A percentile compares a stretch with the other conserved stretches of the same genome.
Conservation (phyloP, 192 early-diverging fungal genomes). For the Lobosporangium transversale region DNA sequence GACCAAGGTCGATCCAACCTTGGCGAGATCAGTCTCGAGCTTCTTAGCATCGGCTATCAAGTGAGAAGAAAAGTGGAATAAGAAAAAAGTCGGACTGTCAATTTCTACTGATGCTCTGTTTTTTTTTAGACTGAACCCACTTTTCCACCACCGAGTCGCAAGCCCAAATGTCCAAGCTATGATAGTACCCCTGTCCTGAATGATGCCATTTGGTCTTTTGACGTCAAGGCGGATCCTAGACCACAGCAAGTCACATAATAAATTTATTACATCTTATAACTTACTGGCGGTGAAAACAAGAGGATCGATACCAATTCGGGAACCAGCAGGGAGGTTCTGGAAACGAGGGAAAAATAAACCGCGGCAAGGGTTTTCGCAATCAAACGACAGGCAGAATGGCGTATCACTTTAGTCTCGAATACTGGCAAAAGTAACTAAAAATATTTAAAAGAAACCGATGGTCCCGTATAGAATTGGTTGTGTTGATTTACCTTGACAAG, state of each 20-base stretch:
- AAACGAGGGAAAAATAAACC: not conserved
- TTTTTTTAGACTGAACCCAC: no score
- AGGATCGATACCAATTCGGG: slow-evolving; percentile 95
- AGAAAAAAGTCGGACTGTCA: slow-evolving; percentile 7
- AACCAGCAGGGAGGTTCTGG: slow-evolving; percentile 71
- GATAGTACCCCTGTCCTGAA: not conserved
- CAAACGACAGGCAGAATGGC: no score
- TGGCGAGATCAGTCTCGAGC: slow-evolving; percentile 66
- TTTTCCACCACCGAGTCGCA: no score
- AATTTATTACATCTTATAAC: slow-evolving; percentile 12
- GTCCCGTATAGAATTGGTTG: no score
- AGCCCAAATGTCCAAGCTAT: no score
- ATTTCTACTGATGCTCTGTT: no score
- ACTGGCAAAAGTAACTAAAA: no score
- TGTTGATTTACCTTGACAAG: slow-evolving; percentile 67
- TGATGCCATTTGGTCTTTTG: slow-evolving; percentile 10
- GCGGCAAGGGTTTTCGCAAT: no score
- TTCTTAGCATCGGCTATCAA: slow-evolving; percentile 62
- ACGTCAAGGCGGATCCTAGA: no score
- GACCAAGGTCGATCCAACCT: slow-evolving; percentile 72
- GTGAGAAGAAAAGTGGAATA: slow-evolving; percentile 8
- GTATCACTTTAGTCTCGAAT: no score
- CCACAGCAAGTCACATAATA: slow-evolving; percentile 2
- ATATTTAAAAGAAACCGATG: no score
- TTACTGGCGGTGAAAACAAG: slow-evolving; percentile 81